Conservation (phyloP, 768 basidiomycete genomes). For the Xanthoconium stramineum region DNA sequence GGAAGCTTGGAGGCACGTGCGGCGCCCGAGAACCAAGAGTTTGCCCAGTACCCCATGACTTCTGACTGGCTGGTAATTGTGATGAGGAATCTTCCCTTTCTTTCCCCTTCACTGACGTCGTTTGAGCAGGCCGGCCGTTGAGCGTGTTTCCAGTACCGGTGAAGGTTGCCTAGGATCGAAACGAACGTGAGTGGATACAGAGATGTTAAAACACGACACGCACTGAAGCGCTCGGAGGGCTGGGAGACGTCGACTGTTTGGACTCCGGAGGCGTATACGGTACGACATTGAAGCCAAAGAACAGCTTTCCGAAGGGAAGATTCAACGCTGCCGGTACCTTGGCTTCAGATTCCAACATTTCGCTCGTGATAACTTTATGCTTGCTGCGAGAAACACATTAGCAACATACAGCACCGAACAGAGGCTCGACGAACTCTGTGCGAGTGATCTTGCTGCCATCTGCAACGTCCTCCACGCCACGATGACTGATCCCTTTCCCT, state of each 20-base stretch:
- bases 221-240: conserved; percentile 30
- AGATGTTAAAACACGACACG: conserved; percentile 10
- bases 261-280: conserved; percentile 56
- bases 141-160: conserved; percentile 67
- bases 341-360: conserved; percentile 63
- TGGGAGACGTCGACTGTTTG: conserved; percentile 23
- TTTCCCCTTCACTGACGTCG: conserved; percentile 47
- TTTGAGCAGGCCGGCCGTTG: conserved; percentile 45
- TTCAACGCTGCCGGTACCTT: conserved; percentile 89
- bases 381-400: conserved; percentile 47
- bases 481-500: conserved; percentile 86
- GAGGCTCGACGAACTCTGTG: conserved; percentile 66
- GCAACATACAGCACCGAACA: background rate
- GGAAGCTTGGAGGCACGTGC: conserved; percentile 32
- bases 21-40: conserved; percentile 40
- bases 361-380: conserved; percentile 80
- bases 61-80: conserved; percentile 27
- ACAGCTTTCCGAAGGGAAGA: conserved; percentile 89
- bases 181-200: background rate
- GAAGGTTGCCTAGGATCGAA: conserved; percentile 44
- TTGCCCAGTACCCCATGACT: conserved; percentile 49
- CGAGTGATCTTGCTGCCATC: conserved; percentile 85
- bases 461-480: conserved; percentile 75
- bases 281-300: conserved; percentile 90
- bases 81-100: conserved; percentile 43